phyloP scores from a whole-genome alignment of 345 rosid species.

The Eucalyptus erythrocorys region DNA sequence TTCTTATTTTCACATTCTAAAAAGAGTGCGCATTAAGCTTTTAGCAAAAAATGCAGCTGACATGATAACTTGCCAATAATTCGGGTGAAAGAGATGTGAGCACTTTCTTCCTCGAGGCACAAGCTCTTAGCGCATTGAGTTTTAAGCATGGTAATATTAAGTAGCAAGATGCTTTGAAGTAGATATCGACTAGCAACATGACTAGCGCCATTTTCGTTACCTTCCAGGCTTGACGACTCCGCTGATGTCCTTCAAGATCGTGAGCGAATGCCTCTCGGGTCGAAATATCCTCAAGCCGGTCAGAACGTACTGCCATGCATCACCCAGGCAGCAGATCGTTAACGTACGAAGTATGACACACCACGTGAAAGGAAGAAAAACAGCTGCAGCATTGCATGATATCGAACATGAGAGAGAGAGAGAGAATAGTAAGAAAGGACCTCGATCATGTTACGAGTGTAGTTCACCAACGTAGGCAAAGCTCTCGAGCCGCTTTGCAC shows the following conservation, averaged over 20 bases:
- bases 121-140: no score
- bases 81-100: neutral
- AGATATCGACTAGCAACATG: neutral
- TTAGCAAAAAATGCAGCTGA: neutral
- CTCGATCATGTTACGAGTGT: conserved; percentile 51
- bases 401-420: neutral
- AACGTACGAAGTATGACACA: neutral
- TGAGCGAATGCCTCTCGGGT: conserved; percentile 28
- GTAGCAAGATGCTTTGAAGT: neutral
- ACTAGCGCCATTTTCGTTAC: conserved; percentile 7
- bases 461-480: conserved; percentile 73
- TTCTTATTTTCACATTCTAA: neutral
- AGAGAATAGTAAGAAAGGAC: conserved; percentile 1
- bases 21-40: neutral
- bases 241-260: conserved; percentile 48
- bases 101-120: neutral
- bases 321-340: neutral
- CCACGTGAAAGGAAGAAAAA: no score
- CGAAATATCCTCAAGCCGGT: conserved; percentile 28
- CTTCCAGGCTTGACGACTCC: conserved; percentile 73
- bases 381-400: neutral
- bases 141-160: neutral
- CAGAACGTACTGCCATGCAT: conserved; percentile 24
- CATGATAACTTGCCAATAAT: neutral
- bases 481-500: conserved; percentile 74